Conservation (phyloP, 345 rosid species). For the Gossypium mustelinum region DNA sequence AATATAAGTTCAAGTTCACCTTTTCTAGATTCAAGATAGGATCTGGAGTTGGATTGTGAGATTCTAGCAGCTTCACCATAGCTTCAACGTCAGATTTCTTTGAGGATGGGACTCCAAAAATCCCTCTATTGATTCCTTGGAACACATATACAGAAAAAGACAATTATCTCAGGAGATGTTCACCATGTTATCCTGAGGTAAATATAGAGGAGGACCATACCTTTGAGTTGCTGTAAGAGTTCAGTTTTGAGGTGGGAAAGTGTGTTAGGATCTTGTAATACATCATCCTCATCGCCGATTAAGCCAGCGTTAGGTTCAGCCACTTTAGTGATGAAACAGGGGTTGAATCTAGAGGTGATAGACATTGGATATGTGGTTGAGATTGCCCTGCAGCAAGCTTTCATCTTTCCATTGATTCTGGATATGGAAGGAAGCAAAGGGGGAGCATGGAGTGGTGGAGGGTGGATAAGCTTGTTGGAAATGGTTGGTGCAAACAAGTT, state of each 20-base stretch:
- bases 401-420: constrained; percentile 12
- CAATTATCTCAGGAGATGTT: background rate
- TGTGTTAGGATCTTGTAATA: background rate
- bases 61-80: constrained; percentile 56
- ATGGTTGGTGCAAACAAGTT: background rate
- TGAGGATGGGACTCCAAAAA: constrained; percentile 70
- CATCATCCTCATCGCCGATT: constrained; percentile 6
- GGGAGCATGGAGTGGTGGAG: constrained; percentile 17
- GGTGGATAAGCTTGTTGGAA: constrained; percentile 24
- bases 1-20: constrained; percentile 26
- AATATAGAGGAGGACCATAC: constrained; percentile 23
- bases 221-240: constrained; percentile 41
- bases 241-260: constrained; percentile 42
- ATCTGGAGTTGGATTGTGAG: constrained; percentile 74
- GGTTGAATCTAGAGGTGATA: background rate
- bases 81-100: constrained; percentile 60
- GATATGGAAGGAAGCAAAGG: constrained; percentile 14
- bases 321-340: background rate
- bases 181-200: background rate
- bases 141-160: background rate
- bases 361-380: constrained; percentile 18
- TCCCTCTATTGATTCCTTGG: constrained; percentile 72
- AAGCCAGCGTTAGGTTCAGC: background rate
- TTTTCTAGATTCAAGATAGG: constrained; percentile 59
- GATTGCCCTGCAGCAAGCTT: constrained; percentile 13